A percentile compares a stretch with the other conserved stretches of the same genome.
Evolutionary conservation across 148 eudicot species (phyloP).

Genomic region (Nyssa sinensis): DNA sequence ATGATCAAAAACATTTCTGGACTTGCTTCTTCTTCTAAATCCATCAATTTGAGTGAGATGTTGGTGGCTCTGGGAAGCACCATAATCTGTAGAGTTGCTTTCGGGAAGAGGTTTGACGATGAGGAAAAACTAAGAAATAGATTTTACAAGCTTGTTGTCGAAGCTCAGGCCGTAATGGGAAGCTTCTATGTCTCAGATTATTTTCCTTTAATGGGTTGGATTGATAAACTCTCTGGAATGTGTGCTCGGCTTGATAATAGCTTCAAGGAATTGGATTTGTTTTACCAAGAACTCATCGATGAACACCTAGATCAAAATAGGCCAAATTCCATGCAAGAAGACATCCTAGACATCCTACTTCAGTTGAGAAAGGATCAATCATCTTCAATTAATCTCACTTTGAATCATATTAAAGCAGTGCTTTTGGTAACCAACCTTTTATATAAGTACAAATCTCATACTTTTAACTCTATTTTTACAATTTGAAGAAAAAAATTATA

Average conservation of each 20-base stretch:
- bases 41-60: constrained; percentile 14
- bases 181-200: constrained; percentile 14
- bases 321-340: not conserved
- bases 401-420: constrained; percentile 12
- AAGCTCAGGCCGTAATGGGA: constrained; percentile 8
- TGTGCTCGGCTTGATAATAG: constrained; percentile 7
- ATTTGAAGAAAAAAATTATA: not conserved
- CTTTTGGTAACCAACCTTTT: constrained; percentile 10
- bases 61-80: constrained; percentile 6
- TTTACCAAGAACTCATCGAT: constrained; percentile 12
- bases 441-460: not conserved
- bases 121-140: not conserved
- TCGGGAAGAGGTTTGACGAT: constrained; percentile 11
- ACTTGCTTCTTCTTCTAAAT: not conserved
- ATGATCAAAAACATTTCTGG: constrained; percentile 8
- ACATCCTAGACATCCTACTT: constrained; percentile 15
- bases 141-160: not conserved
- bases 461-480: not conserved
- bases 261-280: constrained; percentile 10
- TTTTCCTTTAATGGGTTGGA: constrained; percentile 16
- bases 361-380: constrained; percentile 5
- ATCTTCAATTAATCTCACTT: constrained; percentile 10
- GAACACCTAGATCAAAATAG: constrained; percentile 7
- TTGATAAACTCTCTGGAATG: constrained; percentile 16
- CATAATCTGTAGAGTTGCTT: constrained; percentile 20